Evolutionary conservation across 2,329 filamentous ascomycete species (phyloP).

Genomic region (Akanthomyces uredinophilus): DNA sequence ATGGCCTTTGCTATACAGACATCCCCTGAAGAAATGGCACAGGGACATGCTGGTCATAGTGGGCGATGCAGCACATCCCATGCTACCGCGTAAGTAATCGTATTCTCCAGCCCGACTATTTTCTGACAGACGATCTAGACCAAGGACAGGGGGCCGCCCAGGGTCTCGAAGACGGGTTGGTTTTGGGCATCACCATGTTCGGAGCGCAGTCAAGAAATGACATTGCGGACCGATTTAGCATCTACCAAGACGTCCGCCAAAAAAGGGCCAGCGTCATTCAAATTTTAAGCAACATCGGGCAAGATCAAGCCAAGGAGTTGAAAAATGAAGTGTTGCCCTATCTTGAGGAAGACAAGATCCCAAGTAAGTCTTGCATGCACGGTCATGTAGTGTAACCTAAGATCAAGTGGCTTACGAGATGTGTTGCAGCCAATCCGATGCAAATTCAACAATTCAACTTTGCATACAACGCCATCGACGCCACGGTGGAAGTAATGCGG

Average conservation of each 20-base stretch:
- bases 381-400: no score
- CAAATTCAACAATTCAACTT: constrained; percentile 18
- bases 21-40: constrained; percentile 28
- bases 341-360: constrained; percentile 25
- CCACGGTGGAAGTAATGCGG: constrained; percentile 19
- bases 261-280: constrained; percentile 32
- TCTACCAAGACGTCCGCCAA: constrained; percentile 24
- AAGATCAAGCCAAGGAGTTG: constrained; percentile 27
- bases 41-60: constrained; percentile 28
- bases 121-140: constrained; percentile 21
- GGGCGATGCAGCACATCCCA: constrained; percentile 35
- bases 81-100: constrained; percentile 31
- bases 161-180: constrained; percentile 32
- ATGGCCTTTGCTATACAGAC: constrained; percentile 32
- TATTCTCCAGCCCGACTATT: neutral
- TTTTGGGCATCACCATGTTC: constrained; percentile 26
- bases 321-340: constrained; percentile 24
- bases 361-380: constrained; percentile 21
- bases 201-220: constrained; percentile 19
- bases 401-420: neutral
- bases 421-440: neutral
- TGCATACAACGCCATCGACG: constrained; percentile 20
- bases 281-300: constrained; percentile 34
- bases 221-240: constrained; percentile 20
- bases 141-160: constrained; percentile 35